Evolutionary conservation across 2,329 filamentous ascomycete species (phyloP), one percentile per base, ranked within the genome.

Genomic region (Fusarium temperatum): DNA sequence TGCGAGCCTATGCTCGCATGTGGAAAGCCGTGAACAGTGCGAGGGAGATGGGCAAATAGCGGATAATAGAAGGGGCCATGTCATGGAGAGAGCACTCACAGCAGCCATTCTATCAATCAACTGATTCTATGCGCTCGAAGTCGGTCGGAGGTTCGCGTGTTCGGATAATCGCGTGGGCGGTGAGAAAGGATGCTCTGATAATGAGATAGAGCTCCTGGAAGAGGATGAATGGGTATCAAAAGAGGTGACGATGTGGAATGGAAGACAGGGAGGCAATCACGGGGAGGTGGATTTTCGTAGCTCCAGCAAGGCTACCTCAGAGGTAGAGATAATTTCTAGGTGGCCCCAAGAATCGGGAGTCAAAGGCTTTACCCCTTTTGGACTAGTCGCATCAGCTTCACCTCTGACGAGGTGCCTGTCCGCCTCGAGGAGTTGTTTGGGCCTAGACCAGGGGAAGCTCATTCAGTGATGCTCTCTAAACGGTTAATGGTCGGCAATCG

Each of bases 51-150:
- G 57, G 42, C 51, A 68, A 57, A 59, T 70, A 60, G 63, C 63
- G 53, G 64, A 58, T 67, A 38, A 66, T 68, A 58, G 64, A 74
- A 75, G 56, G 68, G 62, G 60, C 73, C 58, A 72, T 67, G 45
- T 66, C 61, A 65, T 70, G 30, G 47, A 76, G 63, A 71, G 60
- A 63, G 68, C 58, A 84, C 82, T 83, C 81, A 84, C 82, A 81
- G 83, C 81, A 82, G 82, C 82, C 82, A 84, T 84, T 82, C 82
- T 84, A 81, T 80, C 78, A 76, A 74, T 76, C 75, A 78, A 79
- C 77, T 77, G 73, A 77, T 79, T 74, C 75, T 75, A 74, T 76
- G 74, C 74, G 75, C 75, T 78, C 77, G 74, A 70, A 66, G 66
- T 68, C 69, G 73, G 62, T 77, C 69, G 66, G 58, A 26, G 48